Base-by-base conservation (phyloP, 768 basidiomycete species). In the Termitomyces sp. region DNA sequence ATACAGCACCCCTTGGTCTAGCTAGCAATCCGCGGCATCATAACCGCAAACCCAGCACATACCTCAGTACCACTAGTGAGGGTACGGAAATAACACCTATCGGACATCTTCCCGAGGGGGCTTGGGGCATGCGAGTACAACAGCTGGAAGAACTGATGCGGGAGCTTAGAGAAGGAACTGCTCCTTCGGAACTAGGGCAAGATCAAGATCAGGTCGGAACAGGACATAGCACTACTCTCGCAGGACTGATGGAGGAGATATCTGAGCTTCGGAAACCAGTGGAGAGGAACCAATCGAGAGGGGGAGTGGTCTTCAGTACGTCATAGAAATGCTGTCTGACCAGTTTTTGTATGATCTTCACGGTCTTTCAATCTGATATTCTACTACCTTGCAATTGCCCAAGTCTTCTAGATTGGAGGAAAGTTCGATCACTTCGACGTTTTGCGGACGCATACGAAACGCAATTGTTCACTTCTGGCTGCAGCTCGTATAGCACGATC, bases 141-240 rank as follows among this genome's bases (percentile, higher is more conserved):
- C 49, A 57, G 34, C 20, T 57, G 10, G 49, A 57, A 50, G 56
- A 36, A 18, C 31, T 57, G 18, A 52, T 57, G 24, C 49, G 32
- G 20, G 56, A 57, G n/a, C 49, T 57, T 12, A 51, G 32, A 57
- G 56, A 20, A 18, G 49, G 42, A 6, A 46, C 56, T 12, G n/a
- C 32, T 39, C 31, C 31, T 36, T 39, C 10, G 7, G 41, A 50
- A 1, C 41, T 37, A 3, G 48, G 56, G 22, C 43, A 36, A 7
- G 56, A 57, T 37, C 43, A 36, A 7, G 56, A 57, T 37, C 36
- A 42, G 41, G 47, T 57, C 8, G 56, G 39, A 26, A 57, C 56
- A 9, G 56, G 56, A 6, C 56, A 51, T 43, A 57, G 56, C 22
- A 36, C 18, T 4, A 44, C 49, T 34, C 31, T 57, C 3, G 18